Evolutionary conservation across 2,329 filamentous ascomycete species (phyloP), one percentile per base, ranked within the genome.

Genomic region (Pseudogymnoascus sp.): DNA sequence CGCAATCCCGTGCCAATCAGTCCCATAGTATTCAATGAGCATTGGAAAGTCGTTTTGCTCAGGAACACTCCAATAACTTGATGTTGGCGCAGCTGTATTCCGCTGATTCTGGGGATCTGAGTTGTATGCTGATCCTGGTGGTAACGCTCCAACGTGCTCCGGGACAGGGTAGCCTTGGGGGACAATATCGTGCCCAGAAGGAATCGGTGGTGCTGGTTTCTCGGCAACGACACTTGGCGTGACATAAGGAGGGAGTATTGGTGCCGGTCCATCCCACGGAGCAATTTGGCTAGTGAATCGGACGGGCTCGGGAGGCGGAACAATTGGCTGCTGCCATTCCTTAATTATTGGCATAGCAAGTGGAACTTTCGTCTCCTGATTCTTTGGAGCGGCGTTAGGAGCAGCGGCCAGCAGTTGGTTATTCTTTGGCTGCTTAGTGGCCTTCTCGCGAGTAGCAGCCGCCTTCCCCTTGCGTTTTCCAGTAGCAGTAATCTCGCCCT

Each of bases 51-150:
- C 90, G 57, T 82, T 88, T 63, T 88, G 82, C 75, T 95, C 90
- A 1, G 88, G 88, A 21, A 93, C 90, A 70, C 90, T 93, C 90
- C 90, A 95, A 74, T 95, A 95, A 74, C 90, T 93, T 1, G 88
- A 91, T 12, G 88, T 85, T 67, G 87, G 86, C 63, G 77, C 77
- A 21, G 79, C 79, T 59, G 62, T 40, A 14, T 61, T 57, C 29
- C 23, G 64, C 23, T 34, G 65, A 61, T 60, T 70, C 62, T 67
- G 66, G 40, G 36, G 47, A 70, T 67, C 71, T 63, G 26, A 6
- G 59, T 39, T 61, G 26, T 39, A 39, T 29, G 18, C 5, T 11
- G 59, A 42, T 40, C 59, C 36, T 61, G 39, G 23, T 6, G 61
- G 61, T 11, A 62, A 26, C 21, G 61, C 14, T 11, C 23, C 37